Base-by-base conservation (phyloP, 129 eudicot genomes). In the Tagetes patula region DNA sequence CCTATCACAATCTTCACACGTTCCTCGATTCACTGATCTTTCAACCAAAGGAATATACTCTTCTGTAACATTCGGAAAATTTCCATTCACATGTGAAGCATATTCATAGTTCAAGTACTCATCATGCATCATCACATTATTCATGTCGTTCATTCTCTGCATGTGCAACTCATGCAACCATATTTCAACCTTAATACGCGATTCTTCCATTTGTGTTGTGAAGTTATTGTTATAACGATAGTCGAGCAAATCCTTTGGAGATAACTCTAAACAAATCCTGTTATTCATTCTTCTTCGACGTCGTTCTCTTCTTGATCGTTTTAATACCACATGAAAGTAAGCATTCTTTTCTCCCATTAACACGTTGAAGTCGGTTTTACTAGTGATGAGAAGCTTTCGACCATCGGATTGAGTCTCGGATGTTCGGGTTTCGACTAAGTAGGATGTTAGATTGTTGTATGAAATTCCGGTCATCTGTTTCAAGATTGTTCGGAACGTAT, bases 381-480 rank as follows among this genome's bases (percentile, higher is more conserved):
- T 76, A 8, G 96, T 88, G 46, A 85, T 76, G 13, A 89, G 87
- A 12, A 74, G 69, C 27, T 67, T 64, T 6, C 84, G 78, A n/a
- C 79, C 79, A 30, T 84, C 80, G 39, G 69, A 54, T 5, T 53
- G 43, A n/a, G 2, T 13, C 33, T 64, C 67, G 5, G 70, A n/a
- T 20, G 27, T 20, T 3, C 4, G 61, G 38, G 60, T 58, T 46
- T 80, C 74, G 37, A 82, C 77, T 7, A 85, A 64, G 67, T 85
- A 88, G 8, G 72, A 74, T 0, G 88, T 83, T 37, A 88, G 76
- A 31, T 85, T 87, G 12, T 83, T 85, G 3, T 89, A 84, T 0
- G 95, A 85, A 2, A 88, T 79, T 3, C 95, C 95, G 48, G 79
- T 88, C 74, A 60, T 83, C 58, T 81, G 80, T 12, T 81, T 69